phyloP scores from a whole-genome alignment of 2,329 filamentous ascomycete species.

The Malbranchea zuffiana region DNA sequence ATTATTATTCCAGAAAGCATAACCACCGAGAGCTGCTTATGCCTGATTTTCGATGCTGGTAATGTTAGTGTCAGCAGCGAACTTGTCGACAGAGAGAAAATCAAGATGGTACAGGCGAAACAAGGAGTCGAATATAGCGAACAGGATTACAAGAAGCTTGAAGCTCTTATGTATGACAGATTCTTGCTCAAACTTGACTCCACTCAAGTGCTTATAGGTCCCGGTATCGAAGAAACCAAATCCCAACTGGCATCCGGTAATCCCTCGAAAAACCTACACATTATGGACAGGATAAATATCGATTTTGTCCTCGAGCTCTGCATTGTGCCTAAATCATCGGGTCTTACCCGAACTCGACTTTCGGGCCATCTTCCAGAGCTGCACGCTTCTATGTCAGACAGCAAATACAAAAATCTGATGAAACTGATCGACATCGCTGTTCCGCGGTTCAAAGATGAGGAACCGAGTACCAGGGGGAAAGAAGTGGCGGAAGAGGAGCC shows the following conservation, averaged over 20 bases:
- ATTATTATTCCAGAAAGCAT: conserved; percentile 96
- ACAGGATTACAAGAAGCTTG: conserved; percentile 75
- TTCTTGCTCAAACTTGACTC: conserved; percentile 88
- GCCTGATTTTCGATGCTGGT: conserved; percentile 89
- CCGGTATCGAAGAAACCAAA: conserved; percentile 82
- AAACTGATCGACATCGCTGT: conserved; percentile 90
- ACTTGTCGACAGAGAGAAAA: conserved; percentile 79
- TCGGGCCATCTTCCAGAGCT: conserved; percentile 86
- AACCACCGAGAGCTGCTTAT: conserved; percentile 66
- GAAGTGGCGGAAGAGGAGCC: conserved; percentile 25
- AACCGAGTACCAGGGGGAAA: conserved; percentile 25
- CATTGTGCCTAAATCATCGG: conserved; percentile 90
- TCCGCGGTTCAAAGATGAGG: conserved; percentile 59
- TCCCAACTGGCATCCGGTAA: conserved; percentile 61
- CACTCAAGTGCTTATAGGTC: conserved; percentile 89
- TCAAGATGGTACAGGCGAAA: conserved; percentile 83
- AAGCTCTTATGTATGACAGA: conserved; percentile 94
- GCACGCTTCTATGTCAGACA: conserved; percentile 83
- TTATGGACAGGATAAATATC: conserved; percentile 95
- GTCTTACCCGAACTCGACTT: conserved; percentile 81
- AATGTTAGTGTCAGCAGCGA: conserved; percentile 92
- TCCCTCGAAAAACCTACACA: conserved; percentile 62
- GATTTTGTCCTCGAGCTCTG: conserved; percentile 94
- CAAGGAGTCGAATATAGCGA: conserved; percentile 79
- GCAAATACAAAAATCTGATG: conserved; percentile 96